Percentiles rank a stretch among this genome's conserved stretches.
Evolutionary conservation across 164 flowering plant species (phyloP).

Genomic region (Kalanchoe fedtschenkoi): DNA sequence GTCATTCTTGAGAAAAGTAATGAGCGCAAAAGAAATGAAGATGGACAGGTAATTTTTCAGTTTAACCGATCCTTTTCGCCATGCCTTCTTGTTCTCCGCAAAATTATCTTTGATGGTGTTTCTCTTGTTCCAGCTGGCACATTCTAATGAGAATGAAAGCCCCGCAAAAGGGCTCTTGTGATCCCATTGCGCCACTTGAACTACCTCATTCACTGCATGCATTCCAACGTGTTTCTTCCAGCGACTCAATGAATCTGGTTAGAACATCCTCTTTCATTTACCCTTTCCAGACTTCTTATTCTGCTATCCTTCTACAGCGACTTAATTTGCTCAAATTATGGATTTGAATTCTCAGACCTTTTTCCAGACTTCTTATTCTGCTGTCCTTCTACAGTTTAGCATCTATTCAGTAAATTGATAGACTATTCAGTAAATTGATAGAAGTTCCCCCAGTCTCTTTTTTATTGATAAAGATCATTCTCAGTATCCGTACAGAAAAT

Average conservation of each 20-base stretch:
- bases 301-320: neutral
- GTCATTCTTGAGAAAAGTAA: constrained; percentile 53
- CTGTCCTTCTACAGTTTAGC: neutral
- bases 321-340: too few species aligned
- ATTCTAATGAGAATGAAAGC: constrained; percentile 77
- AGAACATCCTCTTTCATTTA: neutral
- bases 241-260: constrained; percentile 56
- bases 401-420: neutral
- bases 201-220: constrained; percentile 90
- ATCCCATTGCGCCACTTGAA: constrained; percentile 86
- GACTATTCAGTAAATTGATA: too few species aligned
- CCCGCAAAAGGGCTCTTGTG: constrained; percentile 57
- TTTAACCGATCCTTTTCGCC: neutral
- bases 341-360: too few species aligned
- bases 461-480: too few species aligned
- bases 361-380: neutral
- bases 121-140: constrained; percentile 60
- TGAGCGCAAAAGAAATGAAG: constrained; percentile 75
- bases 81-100: neutral
- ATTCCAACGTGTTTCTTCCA: constrained; percentile 63
- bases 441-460: too few species aligned
- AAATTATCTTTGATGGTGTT: neutral
- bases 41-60: constrained; percentile 53
- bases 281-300: neutral
- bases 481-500: too few species aligned